Conservation (phyloP, 495 filamentous ascomycete genomes). For the Saxophila tyrrhenica region DNA sequence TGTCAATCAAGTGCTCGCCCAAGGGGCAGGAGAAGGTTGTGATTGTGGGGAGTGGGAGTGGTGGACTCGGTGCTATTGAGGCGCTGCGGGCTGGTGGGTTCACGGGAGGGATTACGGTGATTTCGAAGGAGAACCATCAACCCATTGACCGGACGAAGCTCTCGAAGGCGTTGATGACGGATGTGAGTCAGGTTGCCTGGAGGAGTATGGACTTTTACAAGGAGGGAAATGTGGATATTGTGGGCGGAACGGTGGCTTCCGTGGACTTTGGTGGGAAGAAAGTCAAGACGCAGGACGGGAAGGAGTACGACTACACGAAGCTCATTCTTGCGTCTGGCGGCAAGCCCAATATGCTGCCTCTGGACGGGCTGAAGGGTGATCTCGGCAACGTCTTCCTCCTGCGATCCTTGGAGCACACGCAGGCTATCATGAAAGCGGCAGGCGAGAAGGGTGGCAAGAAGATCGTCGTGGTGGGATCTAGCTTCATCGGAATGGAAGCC, state of each 20-base stretch:
- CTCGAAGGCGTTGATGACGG: constrained; percentile 85
- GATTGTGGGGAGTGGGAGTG: constrained; percentile 77
- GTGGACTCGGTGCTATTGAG: constrained; percentile 67
- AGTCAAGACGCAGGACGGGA: constrained; percentile 60
- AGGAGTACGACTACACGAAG: constrained; percentile 66
- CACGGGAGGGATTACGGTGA: constrained; percentile 67
- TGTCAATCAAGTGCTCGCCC: constrained; percentile 61
- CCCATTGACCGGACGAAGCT: constrained; percentile 93
- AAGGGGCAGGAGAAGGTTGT: constrained; percentile 59
- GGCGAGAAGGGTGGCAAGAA: constrained; percentile 76
- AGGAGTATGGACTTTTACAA: constrained; percentile 67
- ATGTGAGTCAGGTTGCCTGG: constrained; percentile 64
- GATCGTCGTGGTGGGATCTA: constrained; percentile 79
- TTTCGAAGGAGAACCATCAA: constrained; percentile 64
- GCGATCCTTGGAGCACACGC: constrained; percentile 59
- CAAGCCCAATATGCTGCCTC: constrained; percentile 60
- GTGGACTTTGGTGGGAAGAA: constrained; percentile 67
- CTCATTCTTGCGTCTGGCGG: constrained; percentile 84
- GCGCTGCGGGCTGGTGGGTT: constrained; percentile 71
- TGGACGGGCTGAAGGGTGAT: constrained; percentile 71
- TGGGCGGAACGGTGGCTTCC: constrained; percentile 61
- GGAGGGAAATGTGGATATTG: constrained; percentile 56
- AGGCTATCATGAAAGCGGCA: constrained; percentile 63
- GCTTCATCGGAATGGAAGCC: constrained; percentile 96
- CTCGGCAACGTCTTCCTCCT: constrained; percentile 78